Conservation (phyloP, 345 rosid genomes). For the Turnera subulata region DNA sequence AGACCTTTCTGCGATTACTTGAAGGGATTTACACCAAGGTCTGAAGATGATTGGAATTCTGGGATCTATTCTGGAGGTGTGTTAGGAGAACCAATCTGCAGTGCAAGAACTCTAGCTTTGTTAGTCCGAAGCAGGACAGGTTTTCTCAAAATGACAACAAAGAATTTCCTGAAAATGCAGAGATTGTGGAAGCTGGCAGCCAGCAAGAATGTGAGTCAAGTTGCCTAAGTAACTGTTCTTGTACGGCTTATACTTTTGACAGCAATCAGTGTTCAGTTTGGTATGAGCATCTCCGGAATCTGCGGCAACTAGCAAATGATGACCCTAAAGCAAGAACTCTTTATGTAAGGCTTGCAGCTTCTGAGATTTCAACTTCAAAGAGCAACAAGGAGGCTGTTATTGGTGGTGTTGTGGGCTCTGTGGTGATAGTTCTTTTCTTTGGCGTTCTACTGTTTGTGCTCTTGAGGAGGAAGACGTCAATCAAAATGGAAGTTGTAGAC, state of each 20-base stretch:
- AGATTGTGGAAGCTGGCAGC: not conserved
- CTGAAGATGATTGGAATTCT: not conserved
- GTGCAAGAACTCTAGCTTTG: constrained; percentile 2
- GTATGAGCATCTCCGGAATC: constrained; percentile 12
- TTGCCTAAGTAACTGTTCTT: constrained; percentile 24
- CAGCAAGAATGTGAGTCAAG: constrained; percentile 14
- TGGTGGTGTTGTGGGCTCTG: constrained; percentile 4
- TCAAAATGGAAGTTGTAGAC: not conserved
- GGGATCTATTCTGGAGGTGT: constrained; percentile 15
- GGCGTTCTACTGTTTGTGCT: constrained; percentile 2
- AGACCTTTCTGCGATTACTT: constrained; percentile 5
- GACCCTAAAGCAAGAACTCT: constrained; percentile 2
- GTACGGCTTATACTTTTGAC: constrained; percentile 26
- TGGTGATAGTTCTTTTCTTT: not conserved
- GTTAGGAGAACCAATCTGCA: constrained; percentile 13
- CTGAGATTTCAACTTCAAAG: constrained; percentile 8
- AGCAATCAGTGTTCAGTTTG: constrained; percentile 15
- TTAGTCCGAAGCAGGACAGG: constrained; percentile 7
- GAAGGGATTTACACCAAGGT: constrained; percentile 7
- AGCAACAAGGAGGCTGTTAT: not conserved
- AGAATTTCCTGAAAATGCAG: constrained; percentile 4
- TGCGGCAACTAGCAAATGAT: not conserved
- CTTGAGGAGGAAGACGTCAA: constrained; percentile 9
- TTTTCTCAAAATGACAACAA: not conserved
- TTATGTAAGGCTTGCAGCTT: constrained; percentile 19